Evolutionary conservation across 495 filamentous ascomycete species (phyloP).

Genomic region (Viridothelium virens): DNA sequence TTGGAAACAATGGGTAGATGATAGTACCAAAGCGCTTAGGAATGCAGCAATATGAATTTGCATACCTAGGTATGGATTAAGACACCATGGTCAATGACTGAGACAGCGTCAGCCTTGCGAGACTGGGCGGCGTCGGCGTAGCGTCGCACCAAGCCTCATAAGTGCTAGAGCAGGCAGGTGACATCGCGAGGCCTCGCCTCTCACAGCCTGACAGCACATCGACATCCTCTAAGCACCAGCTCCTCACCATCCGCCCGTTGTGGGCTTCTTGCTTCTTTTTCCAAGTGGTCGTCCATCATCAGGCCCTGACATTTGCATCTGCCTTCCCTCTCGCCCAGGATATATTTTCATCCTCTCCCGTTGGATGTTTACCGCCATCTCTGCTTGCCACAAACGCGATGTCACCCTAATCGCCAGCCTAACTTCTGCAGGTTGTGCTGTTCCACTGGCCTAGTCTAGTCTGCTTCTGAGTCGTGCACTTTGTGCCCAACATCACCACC

Average conservation of each 20-base stretch:
- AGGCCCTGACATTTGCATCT: too few relatives aligned
- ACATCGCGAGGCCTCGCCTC: conserved; percentile 8
- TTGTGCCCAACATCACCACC: background rate
- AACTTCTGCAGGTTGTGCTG: background rate
- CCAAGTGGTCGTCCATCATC: too few relatives aligned
- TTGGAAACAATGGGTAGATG: background rate
- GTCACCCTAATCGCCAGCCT: background rate
- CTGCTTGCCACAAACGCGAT: background rate
- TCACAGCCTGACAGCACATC: conserved; percentile 11
- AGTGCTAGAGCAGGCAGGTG: background rate
- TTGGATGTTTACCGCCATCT: background rate
- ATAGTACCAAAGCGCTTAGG: background rate
- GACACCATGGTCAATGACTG: too few relatives aligned
- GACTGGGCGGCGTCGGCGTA: too few relatives aligned
- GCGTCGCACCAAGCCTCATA: background rate
- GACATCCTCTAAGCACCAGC: background rate
- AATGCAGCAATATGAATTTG: too few relatives aligned
- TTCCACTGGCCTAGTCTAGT: background rate
- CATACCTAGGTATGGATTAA: too few relatives aligned
- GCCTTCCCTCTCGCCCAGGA: background rate
- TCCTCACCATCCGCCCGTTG: background rate
- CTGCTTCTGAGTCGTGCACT: background rate
- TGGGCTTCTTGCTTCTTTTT: background rate
- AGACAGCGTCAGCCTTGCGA: too few relatives aligned
- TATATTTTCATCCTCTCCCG: background rate